Base-by-base conservation (phyloP, 257 asterid genomes). In the Salvia rosmarinus region DNA sequence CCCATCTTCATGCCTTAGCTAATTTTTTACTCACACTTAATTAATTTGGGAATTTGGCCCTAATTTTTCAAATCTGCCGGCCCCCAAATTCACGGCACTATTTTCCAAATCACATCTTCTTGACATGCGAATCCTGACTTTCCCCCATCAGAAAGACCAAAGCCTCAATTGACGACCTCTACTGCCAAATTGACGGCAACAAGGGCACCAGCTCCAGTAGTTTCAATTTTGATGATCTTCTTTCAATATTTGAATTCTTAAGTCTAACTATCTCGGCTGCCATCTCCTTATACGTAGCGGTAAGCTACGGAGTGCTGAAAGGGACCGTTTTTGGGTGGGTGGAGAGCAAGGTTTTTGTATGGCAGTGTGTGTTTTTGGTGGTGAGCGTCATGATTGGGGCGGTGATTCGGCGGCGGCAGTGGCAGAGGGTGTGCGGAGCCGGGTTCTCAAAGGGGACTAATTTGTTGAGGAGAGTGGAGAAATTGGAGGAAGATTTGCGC, bases 391-490 rank as follows among this genome's bases (percentile, higher is more conserved):
- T 83, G 37, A 78, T 84, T 61, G 97, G 96, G 61, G 85, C 90
- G 59, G 81, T 78, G 75, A 89, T 94, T 59, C 77, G 97, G 84
- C 81, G 89, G 83, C 83, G 95, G 87, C 98, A 93, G 63, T 93
- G 96, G 95, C 72, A 77, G 80, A 86, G n/a, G 92, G 79, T 85
- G 78, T 86, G 88, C 64, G 81, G 75, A 49, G 75, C 68, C 17
- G 85, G 78, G 10, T 59, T 77, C 57, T 79, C 89, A 7, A 79
- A 85, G n/a, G 63, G 83, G 40, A 50, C 77, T 69, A 81, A 86
- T 80, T 82, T 89, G 80, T 76, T 80, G 83, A 93, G 81, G 56
- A 87, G 96, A 75, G 87, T 91, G 77, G 96, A 89, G 84, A 89
- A 83, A 70, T 34, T 93, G 82, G 98, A 93, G 85, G 89, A 86